phyloP scores from a whole-genome alignment of 345 rosid species.

The Populus euphratica region DNA sequence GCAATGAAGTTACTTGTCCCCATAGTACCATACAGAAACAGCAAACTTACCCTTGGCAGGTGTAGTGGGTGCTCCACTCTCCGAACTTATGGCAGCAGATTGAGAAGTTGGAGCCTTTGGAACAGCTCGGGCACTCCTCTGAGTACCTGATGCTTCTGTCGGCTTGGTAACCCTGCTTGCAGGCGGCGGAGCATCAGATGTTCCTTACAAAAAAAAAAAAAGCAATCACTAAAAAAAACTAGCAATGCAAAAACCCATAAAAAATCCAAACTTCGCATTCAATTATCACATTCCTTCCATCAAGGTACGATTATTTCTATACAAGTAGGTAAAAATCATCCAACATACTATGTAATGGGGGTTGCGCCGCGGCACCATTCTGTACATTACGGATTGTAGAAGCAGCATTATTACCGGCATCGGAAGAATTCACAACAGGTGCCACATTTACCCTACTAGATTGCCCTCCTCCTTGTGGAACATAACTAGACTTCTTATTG shows the following conservation, averaged over 20 bases:
- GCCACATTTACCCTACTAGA: slow-evolving; percentile 53
- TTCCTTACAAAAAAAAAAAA: slow-evolving; percentile 33
- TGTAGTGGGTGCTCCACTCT: slow-evolving; percentile 26
- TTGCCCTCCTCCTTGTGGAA: slow-evolving; percentile 60
- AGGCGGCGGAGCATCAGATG: slow-evolving; percentile 40
- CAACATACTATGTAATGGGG: slow-evolving; percentile 55
- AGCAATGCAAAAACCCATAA: not conserved
- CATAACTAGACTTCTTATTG: slow-evolving; percentile 62
- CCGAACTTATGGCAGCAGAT: slow-evolving; percentile 54
- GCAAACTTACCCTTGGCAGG: slow-evolving; percentile 52
- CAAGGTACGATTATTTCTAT: not conserved
- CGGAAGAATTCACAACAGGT: slow-evolving; percentile 33
- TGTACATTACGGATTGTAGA: slow-evolving; percentile 39
- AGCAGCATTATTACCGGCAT: slow-evolving; percentile 31
- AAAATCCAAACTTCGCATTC: not conserved
- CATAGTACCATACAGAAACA: not conserved
- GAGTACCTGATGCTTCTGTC: slow-evolving; percentile 37
- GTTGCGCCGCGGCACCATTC: slow-evolving; percentile 54
- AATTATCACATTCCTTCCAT: not conserved
- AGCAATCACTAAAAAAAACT: not conserved
- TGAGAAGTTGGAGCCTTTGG: slow-evolving; percentile 88
- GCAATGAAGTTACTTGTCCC: not conserved
- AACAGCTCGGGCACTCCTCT: slow-evolving; percentile 45
- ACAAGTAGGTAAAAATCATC: not conserved
- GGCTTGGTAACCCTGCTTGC: slow-evolving; percentile 36